These are phyloP conservation scores for Penicillium cosmopolitanum DNA, from an alignment of 495 filamentous ascomycete species.

Conservation along the genomic window DNA sequence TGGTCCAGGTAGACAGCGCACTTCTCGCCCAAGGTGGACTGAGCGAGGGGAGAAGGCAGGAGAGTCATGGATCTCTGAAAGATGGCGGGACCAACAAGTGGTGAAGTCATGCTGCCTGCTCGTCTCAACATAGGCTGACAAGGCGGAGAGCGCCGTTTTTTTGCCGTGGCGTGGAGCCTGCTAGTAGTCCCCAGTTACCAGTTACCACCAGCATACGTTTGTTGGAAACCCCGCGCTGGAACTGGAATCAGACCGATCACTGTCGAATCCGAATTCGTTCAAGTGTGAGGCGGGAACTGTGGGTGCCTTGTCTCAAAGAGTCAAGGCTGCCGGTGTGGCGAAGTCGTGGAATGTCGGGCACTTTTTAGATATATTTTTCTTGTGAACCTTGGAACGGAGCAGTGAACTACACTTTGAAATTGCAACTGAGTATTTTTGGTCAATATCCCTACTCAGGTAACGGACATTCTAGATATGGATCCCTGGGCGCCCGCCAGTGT, in stretches of 20 bases:
- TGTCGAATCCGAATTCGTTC: neutral
- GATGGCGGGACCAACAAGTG: conserved; percentile 18
- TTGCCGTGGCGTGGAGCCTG: conserved; percentile 17
- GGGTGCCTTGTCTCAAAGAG: neutral
- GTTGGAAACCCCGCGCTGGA: neutral
- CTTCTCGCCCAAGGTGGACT: conserved; percentile 53
- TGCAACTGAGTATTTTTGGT: too few relatives aligned
- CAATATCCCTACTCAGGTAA: too few relatives aligned
- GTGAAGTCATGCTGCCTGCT: conserved; percentile 27
- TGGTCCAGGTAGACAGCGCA: conserved; percentile 55
- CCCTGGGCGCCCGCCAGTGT: neutral
- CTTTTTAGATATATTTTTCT: neutral
- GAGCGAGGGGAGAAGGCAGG: conserved; percentile 48
- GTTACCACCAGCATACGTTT: too few relatives aligned
- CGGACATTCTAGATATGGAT: neutral
- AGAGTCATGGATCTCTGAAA: conserved; percentile 42
- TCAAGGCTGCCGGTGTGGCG: neutral
- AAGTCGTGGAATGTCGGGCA: neutral
- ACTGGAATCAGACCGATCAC: neutral
- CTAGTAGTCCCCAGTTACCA: neutral
- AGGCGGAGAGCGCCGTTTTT: conserved; percentile 36
- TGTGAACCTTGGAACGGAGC: neutral
- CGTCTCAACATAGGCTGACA: conserved; percentile 27
- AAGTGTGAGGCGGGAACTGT: neutral
- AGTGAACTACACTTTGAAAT: too few relatives aligned